Base-by-base conservation (phyloP, 1,139 yeast species). In the Meyerozyma guilliermondii region DNA sequence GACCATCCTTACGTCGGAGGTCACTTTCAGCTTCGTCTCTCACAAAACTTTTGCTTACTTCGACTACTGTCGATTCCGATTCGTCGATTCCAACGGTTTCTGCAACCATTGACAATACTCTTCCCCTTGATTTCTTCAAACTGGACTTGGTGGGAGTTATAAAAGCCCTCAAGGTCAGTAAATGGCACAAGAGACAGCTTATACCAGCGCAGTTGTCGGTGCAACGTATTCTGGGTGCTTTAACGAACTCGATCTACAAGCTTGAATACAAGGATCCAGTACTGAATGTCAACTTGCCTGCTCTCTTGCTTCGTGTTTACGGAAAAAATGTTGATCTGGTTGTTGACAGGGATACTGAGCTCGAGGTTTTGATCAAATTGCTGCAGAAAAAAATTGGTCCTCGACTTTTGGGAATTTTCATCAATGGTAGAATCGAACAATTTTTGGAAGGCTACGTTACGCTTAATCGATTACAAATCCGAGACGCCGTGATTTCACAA, bases 401-500 rank as follows among this genome's bases (percentile, higher is more conserved):
- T 2, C 77, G 83, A 48, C 65, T 92, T 43, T 71, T 87, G 55
- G 98, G 98, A 1, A 87, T 92, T 36, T 92, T 92, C 59, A 68
- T 80, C 35, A 92, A 92, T 60, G 98, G 98, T 38, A 72, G 98
- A 48, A 82, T 92, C 54, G 98, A 92, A 63, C 96, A 89, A 62
- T 92, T 83, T 57, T 68, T 92, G 49, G 86, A 83, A 42, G 87
- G 92, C 41, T 89, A 89, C 28, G 68, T 78, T 45, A 83, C 97
- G 1, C 72, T 92, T 49, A 78, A 81, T 39, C 83, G 80, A 53
- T 74, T 76, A 10, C 88, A 87, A 51, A 78, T 92, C 44, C 75
- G 95, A 57, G 81, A 82, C 50, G 81, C 87, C 47, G 81, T 82
- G 20, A 81, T 87, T 17, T 81, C 92, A 39, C 83, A 84, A 50